These are phyloP conservation scores for Rossbeevera mucosa DNA, from an alignment of 768 basidiomycete species.

Conservation along the genomic window DNA sequence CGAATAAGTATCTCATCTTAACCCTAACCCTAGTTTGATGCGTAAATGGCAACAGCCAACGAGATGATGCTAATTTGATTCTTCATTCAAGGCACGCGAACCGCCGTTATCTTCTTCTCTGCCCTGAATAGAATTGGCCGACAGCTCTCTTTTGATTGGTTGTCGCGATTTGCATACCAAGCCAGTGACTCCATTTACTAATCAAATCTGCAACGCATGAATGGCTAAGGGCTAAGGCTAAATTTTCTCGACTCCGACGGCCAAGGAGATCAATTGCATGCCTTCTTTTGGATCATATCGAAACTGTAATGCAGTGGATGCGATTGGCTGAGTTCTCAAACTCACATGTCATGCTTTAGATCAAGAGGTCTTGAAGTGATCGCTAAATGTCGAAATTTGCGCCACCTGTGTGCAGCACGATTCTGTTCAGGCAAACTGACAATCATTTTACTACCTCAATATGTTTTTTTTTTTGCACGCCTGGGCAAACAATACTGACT, in stretches of 20 bases:
- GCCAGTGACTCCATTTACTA: background rate
- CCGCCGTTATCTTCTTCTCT: background rate
- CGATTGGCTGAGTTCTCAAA: slow-evolving; percentile 4
- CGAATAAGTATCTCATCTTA: background rate
- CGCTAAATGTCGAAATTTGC: background rate
- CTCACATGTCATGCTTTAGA: background rate
- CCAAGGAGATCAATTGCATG: background rate
- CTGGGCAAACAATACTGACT: too few species aligned
- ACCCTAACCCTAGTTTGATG: slow-evolving; percentile 13
- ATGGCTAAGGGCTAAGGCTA: too few species aligned
- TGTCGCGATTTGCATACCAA: background rate
- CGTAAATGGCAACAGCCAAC: slow-evolving; percentile 7
- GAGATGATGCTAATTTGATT: slow-evolving; percentile 11
- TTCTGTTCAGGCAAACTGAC: too few species aligned
- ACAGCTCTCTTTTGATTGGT: background rate
- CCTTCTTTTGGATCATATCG: background rate
- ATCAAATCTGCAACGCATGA: background rate
- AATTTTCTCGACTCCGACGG: background rate
- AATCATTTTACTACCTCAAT: too few species aligned
- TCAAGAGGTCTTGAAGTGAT: background rate
- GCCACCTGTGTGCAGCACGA: too few species aligned
- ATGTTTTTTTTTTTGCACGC: background rate
- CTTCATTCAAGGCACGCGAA: background rate
- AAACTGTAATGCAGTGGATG: background rate
- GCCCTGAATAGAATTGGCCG: background rate